Evolutionary conservation across 805 yeast species (phyloP).

Genomic region (Nakazawaea wickerhamii): DNA sequence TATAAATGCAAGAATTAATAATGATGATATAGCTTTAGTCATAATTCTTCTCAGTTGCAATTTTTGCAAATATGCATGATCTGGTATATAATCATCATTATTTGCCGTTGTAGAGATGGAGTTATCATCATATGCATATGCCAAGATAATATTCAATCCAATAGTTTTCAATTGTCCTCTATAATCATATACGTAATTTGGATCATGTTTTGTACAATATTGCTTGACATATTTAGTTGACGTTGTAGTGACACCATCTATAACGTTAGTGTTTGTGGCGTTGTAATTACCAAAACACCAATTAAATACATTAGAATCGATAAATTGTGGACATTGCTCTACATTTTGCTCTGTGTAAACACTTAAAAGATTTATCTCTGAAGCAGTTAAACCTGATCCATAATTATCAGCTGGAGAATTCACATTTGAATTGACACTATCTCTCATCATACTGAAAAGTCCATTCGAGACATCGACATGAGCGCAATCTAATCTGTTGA

Average conservation of each 20-base stretch:
- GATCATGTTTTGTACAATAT: constrained; percentile 17
- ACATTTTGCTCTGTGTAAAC: constrained; percentile 43
- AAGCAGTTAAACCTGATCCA: constrained; percentile 36
- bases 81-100: constrained; percentile 20
- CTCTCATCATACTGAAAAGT: constrained; percentile 38
- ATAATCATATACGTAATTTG: constrained; percentile 37
- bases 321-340: constrained; percentile 42
- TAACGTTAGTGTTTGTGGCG: constrained; percentile 8
- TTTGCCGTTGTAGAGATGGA: constrained; percentile 12
- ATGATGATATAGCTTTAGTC: constrained; percentile 25
- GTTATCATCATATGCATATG: constrained; percentile 39
- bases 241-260: not conserved
- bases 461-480: constrained; percentile 51
- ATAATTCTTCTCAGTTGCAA: constrained; percentile 17
- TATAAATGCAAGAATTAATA: constrained; percentile 24
- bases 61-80: constrained; percentile 20
- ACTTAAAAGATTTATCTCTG: constrained; percentile 40
- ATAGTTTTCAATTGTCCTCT: constrained; percentile 32
- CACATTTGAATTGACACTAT: constrained; percentile 24
- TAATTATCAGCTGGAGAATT: constrained; percentile 19
- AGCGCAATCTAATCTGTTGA: constrained; percentile 41
- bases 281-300: constrained; percentile 43
- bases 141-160: constrained; percentile 39
- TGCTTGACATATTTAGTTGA: constrained; percentile 6
- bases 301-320: constrained; percentile 33